Evolutionary conservation across 176 grass and related monocot species (phyloP), one percentile per base, ranked within the genome.

Genomic region (Eleusine coracana): DNA sequence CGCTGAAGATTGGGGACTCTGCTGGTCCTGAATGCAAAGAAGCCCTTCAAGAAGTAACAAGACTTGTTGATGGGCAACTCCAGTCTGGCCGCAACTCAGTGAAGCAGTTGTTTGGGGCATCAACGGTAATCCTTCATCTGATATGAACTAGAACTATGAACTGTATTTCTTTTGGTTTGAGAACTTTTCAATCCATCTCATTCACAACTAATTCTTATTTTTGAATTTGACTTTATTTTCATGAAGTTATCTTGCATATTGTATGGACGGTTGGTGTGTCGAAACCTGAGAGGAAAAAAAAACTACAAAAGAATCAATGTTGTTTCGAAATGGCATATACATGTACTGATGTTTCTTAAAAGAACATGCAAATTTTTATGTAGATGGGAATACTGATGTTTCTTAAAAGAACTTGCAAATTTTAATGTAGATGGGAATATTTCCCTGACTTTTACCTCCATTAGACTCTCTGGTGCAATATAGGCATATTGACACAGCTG

Each of bases 21-120:
- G 96, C 96, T 90, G 96, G 96, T 75, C 62, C 91, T 74, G 93
- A 95, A 90, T 98, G 96, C 77, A 98, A 98, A 90, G 87, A 66
- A 76, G 91, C 83, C 7, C 96, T 98, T 79, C 93, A 98, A 92
- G 91, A 98, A 88, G 83, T 82, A 88, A 98, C 93, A 40, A 70
- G 80, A 85, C 75, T 92, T 80, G 89, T 93, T 74, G 96, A 98
- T 39, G 85, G 73, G 56, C 82, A 90, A 83, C 85, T 98, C 66
- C 74, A 90, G 82, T 86, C 89, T 80, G 85, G 83, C 51, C 7
- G 66, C 70, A 81, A 80, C 58, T 93, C 79, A 29, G 66, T 95
- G 40, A 98, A 98, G 74, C 81, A 82, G 37, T 76, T 92, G 61
- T 98, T 98, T 93, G 87, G 89, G 77, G 96, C 93, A 80, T 5